Conservation (phyloP, 2,329 filamentous ascomycete species). For the Coniochaeta prunicola region DNA sequence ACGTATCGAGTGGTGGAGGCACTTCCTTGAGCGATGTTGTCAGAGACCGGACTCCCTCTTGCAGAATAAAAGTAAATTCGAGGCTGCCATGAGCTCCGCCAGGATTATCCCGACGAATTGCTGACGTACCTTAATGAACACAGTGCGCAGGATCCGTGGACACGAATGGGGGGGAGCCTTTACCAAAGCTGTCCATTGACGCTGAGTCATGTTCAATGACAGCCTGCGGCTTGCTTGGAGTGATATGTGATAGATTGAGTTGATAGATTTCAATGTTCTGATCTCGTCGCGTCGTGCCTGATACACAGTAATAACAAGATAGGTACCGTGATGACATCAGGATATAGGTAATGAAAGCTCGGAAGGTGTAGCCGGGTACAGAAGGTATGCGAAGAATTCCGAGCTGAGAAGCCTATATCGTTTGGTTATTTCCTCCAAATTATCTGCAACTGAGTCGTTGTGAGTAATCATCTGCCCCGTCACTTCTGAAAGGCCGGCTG, state of each 20-base stretch:
- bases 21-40: too few relatives aligned
- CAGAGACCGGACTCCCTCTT: background rate
- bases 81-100: background rate
- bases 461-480: constrained; percentile 7
- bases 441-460: background rate
- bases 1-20: too few relatives aligned
- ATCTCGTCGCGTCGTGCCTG: too few relatives aligned
- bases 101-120: background rate
- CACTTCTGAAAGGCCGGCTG: constrained; percentile 25
- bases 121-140: background rate
- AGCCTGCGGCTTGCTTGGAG: background rate
- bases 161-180: background rate
- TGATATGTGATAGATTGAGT: background rate
- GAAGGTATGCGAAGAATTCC: background rate
- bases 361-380: background rate
- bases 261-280: too few relatives aligned
- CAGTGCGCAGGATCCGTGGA: background rate
- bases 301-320: too few relatives aligned
- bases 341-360: background rate
- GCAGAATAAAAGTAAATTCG: background rate
- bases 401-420: background rate
- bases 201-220: background rate
- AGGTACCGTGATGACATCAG: background rate
- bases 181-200: background rate
- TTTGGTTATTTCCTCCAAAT: too few relatives aligned